Conservation (phyloP, 2,329 filamentous ascomycete species). For the Amphichorda felina region DNA sequence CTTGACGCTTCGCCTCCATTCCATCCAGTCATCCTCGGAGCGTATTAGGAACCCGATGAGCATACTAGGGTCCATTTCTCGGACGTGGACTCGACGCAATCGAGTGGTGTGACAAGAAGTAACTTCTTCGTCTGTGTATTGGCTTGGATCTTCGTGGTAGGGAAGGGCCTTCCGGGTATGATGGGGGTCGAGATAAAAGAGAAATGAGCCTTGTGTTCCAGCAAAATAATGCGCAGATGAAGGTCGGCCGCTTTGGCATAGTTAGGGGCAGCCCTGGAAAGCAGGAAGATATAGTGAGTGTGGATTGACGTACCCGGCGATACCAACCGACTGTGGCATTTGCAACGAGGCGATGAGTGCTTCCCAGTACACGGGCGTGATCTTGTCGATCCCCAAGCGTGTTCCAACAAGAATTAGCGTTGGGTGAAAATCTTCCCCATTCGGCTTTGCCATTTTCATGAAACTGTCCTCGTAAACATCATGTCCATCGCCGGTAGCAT, state of each 20-base stretch:
- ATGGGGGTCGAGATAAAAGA: slow-evolving; percentile 96
- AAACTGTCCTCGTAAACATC: slow-evolving; percentile 92
- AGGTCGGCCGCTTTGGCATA: slow-evolving; percentile 60
- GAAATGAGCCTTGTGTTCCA: slow-evolving; percentile 53
- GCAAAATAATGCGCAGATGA: slow-evolving; percentile 66
- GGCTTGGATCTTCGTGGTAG: slow-evolving; percentile 40
- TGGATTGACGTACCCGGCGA: slow-evolving; percentile 65
- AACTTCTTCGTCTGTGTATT: slow-evolving; percentile 62
- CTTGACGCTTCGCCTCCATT: slow-evolving; percentile 68
- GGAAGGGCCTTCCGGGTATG: slow-evolving; percentile 65
- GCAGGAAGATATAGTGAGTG: no score
- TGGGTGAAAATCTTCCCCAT: slow-evolving; percentile 58
- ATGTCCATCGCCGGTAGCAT: slow-evolving; percentile 78
- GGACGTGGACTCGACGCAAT: slow-evolving; percentile 68
- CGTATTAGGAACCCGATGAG: slow-evolving; percentile 84
- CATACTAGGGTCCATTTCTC: slow-evolving; percentile 98
- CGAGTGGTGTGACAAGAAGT: slow-evolving; percentile 80
- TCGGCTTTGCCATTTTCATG: slow-evolving; percentile 60
- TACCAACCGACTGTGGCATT: slow-evolving; percentile 87
- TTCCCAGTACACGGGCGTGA: slow-evolving; percentile 91
- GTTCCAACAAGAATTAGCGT: slow-evolving; percentile 85
- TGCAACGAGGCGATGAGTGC: slow-evolving; percentile 77
- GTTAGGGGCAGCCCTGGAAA: neutral
- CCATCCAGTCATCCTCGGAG: slow-evolving; percentile 70
- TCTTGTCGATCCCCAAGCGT: slow-evolving; percentile 81